Evolutionary conservation across 2,329 filamentous ascomycete genomes (phyloP).

Genomic region (Claviceps fusiformis): DNA sequence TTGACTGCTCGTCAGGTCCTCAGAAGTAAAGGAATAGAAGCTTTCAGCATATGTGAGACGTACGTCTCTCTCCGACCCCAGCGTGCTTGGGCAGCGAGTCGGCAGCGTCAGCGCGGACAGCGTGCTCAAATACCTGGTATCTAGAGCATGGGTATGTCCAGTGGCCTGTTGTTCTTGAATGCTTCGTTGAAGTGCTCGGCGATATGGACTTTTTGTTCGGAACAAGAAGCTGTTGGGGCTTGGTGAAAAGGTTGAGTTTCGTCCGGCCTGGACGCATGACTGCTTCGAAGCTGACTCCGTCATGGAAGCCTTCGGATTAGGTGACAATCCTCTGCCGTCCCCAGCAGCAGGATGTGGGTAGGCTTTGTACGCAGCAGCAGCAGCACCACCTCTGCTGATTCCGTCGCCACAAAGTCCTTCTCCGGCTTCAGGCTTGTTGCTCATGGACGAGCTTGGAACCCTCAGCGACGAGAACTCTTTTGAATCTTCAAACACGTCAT

Average conservation of each 20-base stretch:
- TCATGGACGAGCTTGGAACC: neutral
- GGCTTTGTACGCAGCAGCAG: constrained; percentile 1
- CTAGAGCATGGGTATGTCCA: constrained; percentile 13
- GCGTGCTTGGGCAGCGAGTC: constrained; percentile 24
- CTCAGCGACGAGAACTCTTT: constrained; percentile 1
- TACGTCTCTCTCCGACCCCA: constrained; percentile 25
- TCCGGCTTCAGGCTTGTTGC: neutral
- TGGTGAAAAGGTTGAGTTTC: constrained; percentile 36
- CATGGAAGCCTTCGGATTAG: neutral
- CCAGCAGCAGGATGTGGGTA: constrained; percentile 7
- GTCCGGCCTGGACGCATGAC: constrained; percentile 22
- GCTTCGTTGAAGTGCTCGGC: constrained; percentile 33
- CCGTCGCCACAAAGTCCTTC: neutral
- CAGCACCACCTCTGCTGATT: neutral
- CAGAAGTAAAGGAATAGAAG: constrained; percentile 28
- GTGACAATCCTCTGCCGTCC: constrained; percentile 6
- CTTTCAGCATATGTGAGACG: constrained; percentile 32
- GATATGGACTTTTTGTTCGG: constrained; percentile 41
- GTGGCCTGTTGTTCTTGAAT: constrained; percentile 25
- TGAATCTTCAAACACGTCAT: constrained; percentile 17
- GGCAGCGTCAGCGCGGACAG: constrained; percentile 26
- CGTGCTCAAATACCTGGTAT: constrained; percentile 26
- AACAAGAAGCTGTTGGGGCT: constrained; percentile 39
- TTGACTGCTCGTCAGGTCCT: constrained; percentile 9
- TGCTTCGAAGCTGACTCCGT: constrained; percentile 5